phyloP scores from a whole-genome alignment of 2,329 filamentous ascomycete species.

The Aspergillus flavus region DNA sequence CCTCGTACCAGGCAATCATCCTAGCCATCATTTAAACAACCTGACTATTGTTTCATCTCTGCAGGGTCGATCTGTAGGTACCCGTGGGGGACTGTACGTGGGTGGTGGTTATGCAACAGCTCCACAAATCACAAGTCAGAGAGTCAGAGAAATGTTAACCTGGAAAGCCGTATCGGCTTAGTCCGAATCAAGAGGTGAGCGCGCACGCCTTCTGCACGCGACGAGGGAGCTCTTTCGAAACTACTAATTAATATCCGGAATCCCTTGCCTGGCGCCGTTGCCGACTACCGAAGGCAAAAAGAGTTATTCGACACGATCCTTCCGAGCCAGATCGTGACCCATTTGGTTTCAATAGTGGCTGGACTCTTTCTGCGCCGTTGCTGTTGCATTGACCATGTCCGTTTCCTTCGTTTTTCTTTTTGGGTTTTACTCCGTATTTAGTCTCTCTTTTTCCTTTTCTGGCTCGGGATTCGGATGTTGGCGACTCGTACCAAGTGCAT shows the following conservation, averaged over 20 bases:
- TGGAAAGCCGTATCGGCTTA: neutral
- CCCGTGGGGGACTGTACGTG: neutral
- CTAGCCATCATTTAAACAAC: slow-evolving; percentile 1
- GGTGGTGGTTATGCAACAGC: neutral
- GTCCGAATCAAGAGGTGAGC: neutral
- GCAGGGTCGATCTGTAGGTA: neutral
- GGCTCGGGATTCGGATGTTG: neutral
- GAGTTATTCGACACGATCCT: slow-evolving; percentile 1
- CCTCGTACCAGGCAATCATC: neutral
- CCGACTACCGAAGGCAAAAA: slow-evolving; percentile 1
- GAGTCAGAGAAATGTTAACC: neutral
- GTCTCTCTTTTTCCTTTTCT: neutral
- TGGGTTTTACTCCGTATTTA: neutral
- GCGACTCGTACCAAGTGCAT: neutral
- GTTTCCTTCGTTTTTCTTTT: neutral
- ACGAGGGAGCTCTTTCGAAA: neutral
- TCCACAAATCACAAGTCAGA: no score
- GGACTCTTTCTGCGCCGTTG: neutral
- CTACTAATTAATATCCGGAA: neutral
- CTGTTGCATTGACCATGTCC: neutral
- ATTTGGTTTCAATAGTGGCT: slow-evolving; percentile 4
- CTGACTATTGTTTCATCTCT: neutral
- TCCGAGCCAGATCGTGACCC: neutral
- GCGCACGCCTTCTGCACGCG: neutral
- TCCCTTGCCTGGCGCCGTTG: neutral